Evolutionary conservation across 441 rosid species (phyloP), one percentile per base, ranked within the genome.

Genomic region (Melastoma candidum): DNA sequence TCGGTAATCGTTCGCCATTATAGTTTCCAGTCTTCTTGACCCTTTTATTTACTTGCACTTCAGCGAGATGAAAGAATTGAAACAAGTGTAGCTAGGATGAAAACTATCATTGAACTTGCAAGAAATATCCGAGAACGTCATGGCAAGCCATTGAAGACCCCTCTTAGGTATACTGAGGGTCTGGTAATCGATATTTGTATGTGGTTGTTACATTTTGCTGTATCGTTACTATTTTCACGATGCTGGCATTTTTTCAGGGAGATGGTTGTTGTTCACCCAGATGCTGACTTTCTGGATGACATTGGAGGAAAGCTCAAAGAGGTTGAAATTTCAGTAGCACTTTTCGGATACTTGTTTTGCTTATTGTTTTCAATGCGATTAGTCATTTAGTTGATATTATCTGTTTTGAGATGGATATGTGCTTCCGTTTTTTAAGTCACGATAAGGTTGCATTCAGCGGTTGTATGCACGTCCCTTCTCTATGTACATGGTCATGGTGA

Each of bases 51-150:
- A 44, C 57, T 27, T 13, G 39, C 8, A 49, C 68, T 58, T 55
- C 67, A 94, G 97, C 76, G 82, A 68, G 95, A 69, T 67, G 81
- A 84, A 65, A 78, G 86, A 49, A 87, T 90, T 81, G 99, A 95
- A 73, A 77, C 61, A 70, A 95, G 99, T 77, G 97, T 95, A 44
- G 60, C 82, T 48, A 87, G 97, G 72, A 95, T 95, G 99, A 90
- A 74, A 79, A 95, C 85, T 25, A 77, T 95, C 65, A 90, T 95
- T 59, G 99, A 95, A 73, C 88, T 84, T 71, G 97, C 92, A 2
- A 88, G 99, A 44, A 95, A 90, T 71, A 87, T 87, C 65, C 95
- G 99, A 56, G 97, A 95, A 63, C 87, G 93, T 47, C 88, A 95
- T 75, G 81, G 75, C 72, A 76, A 85, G 57, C 97, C 99, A 64